Evolutionary conservation across 495 filamentous ascomycete genomes (phyloP), one percentile per base, ranked within the genome.

Genomic region (Podospora fimiseda): DNA sequence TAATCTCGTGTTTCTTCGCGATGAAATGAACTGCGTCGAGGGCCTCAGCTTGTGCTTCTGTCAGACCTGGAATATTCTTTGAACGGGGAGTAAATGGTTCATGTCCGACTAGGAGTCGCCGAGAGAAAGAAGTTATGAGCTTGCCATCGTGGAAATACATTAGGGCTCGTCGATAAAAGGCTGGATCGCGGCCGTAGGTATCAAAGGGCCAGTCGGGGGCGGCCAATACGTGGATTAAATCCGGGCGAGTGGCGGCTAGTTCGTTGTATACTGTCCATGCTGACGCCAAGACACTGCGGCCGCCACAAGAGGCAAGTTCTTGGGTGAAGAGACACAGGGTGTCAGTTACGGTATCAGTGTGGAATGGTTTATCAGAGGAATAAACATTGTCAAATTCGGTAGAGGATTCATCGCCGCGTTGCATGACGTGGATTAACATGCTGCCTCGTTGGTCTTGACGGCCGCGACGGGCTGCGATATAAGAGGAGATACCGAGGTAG

Each of bases 261-360:
- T 79, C 73, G 57, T 84, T 84, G 58, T 84, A 83, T 23, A 83
- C 64, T 9, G 60, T 63, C 61, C 66, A 73, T 3, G 69, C 66
- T 2, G 73, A 76, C 11, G 79, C 75, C 9, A 82, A 63, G 50
- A 68, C 63, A 39, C 69, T 74, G 20, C 67, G 63, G 19, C 79
- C 79, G 19, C 79, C 79, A n/a, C 65, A 54, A 0, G 66, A 58
- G 8, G 78, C 75, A 15, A 65, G 64, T 4, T 65, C 61, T 9
- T 75, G 71, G 11, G 70, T 67, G 48, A 81, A 78, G 2, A 86
- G 67, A 6, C 79, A 78, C 20, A 87, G 60, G 2, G 84, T 77
- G 57, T 87, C 84, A 11, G 61, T 60, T 1, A 62, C 60, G 0
- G 75, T 73, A 59, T 87, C 85, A 0, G 81, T 86, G 53, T 87